These are phyloP conservation scores for Malassezia caprae DNA, from an alignment of 1,284 basidiomycete species.

Conservation along the genomic window DNA sequence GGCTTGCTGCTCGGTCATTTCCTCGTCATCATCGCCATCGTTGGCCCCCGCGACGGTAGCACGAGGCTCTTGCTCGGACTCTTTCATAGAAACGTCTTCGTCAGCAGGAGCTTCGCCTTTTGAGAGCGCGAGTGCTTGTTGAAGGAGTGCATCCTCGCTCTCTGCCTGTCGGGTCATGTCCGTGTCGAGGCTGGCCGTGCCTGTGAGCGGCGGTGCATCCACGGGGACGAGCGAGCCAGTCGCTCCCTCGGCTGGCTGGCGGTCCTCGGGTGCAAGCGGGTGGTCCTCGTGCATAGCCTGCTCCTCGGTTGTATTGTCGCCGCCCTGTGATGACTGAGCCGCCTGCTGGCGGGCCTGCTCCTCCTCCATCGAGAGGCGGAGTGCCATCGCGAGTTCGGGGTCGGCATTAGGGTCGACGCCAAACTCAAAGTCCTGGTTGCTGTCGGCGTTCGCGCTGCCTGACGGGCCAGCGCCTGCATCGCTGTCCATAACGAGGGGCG, in stretches of 20 bases:
- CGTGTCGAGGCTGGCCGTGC: constrained; percentile 21
- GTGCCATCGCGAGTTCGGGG: constrained; percentile 93
- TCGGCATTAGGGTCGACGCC: constrained; percentile 89
- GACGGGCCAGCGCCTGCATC: constrained; percentile 50
- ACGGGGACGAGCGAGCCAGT: constrained; percentile 34
- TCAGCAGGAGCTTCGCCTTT: constrained; percentile 17
- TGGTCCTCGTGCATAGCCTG: constrained; percentile 7
- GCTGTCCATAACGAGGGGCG: constrained; percentile 72
- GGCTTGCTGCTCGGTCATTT: constrained; percentile 47
- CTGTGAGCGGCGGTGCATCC: constrained; percentile 37
- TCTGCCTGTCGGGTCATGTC: constrained; percentile 26
- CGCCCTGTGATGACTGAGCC: constrained; percentile 19
- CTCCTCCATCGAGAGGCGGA: constrained; percentile 95
- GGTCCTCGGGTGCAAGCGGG: constrained; percentile 6
- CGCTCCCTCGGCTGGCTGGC: constrained; percentile 20
- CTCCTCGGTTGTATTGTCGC: constrained; percentile 7
- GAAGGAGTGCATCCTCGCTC: constrained; percentile 38
- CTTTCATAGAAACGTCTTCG: constrained; percentile 35
- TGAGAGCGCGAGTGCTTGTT: constrained; percentile 36
- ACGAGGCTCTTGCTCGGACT: constrained; percentile 13
- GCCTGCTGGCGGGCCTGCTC: constrained; percentile 68
- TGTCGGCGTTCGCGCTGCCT: constrained; percentile 40
- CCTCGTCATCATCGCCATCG: constrained; percentile 43
- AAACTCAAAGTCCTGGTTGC: constrained; percentile 58
- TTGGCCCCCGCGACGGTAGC: constrained; percentile 28